A percentile compares a stretch with the other conserved stretches of the same genome.
These are phyloP conservation scores for Xylaria polymorpha DNA, from an alignment of 2,329 filamentous ascomycete genomes.

Conservation along the genomic window DNA sequence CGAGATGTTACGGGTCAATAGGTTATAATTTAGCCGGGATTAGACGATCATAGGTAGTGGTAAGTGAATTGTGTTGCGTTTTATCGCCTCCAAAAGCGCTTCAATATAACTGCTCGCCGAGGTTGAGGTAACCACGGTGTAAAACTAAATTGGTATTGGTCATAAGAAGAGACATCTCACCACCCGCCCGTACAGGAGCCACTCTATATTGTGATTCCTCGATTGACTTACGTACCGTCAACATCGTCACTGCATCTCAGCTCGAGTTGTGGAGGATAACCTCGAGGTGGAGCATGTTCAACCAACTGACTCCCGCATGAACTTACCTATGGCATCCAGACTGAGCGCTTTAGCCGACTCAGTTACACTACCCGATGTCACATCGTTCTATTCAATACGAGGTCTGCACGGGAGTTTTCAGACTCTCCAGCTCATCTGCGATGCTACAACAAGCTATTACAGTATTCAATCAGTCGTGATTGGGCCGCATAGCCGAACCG, in stretches of 20 bases:
- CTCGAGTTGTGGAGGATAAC: slow-evolving; percentile 9
- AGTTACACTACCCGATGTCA: slow-evolving; percentile 20
- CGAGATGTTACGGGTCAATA: not conserved
- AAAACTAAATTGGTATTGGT: not conserved
- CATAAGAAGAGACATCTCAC: not conserved
- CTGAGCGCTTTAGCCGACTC: slow-evolving; percentile 22
- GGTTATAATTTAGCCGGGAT: not conserved
- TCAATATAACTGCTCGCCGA: not conserved
- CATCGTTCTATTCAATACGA: slow-evolving; percentile 34
- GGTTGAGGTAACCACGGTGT: not conserved
- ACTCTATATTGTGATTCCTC: not conserved
- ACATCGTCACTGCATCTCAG: not conserved
- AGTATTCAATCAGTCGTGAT: not conserved
- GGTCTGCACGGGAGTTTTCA: slow-evolving; percentile 9
- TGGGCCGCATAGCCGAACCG: not conserved
- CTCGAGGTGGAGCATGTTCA: slow-evolving; percentile 10
- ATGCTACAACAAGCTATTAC: not conserved
- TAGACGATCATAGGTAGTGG: not conserved
- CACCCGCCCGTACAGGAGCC: not conserved
- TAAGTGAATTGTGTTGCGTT: not conserved
- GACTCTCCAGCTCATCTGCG: not conserved
- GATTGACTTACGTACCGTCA: not conserved
- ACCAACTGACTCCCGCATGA: slow-evolving; percentile 11
- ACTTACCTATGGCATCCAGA: slow-evolving; percentile 3
- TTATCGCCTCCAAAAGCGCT: not conserved